Conservation (phyloP, 2,329 filamentous ascomycete genomes). For the Lizonia empirigonia region DNA sequence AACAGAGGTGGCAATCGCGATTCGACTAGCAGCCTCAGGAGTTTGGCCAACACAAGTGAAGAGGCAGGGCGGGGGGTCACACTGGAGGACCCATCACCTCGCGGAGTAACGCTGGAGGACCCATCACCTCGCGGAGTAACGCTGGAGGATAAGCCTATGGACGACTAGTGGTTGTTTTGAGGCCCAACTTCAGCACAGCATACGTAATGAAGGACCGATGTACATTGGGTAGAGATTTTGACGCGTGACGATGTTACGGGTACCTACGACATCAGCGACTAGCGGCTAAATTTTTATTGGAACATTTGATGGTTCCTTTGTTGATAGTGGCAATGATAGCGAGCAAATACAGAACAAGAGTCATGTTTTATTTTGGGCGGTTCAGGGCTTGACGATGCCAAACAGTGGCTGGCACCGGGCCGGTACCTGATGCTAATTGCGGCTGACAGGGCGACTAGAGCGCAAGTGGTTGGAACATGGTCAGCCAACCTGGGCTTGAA, state of each 20-base stretch:
- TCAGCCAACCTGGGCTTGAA: constrained; percentile 24
- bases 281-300: constrained; percentile 12
- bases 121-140: constrained; percentile 62
- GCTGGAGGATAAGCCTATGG: constrained; percentile 77
- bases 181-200: constrained; percentile 4
- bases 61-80: constrained; percentile 60
- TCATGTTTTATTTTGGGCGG: not conserved
- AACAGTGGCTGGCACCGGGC: constrained; percentile 14
- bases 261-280: constrained; percentile 19
- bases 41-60: constrained; percentile 46
- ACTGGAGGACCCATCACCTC: constrained; percentile 56
- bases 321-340: constrained; percentile 26
- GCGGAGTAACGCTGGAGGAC: constrained; percentile 67
- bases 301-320: constrained; percentile 22
- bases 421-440: constrained; percentile 31
- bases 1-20: constrained; percentile 42
- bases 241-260: constrained; percentile 16
- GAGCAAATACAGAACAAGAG: constrained; percentile 25
- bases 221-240: constrained; percentile 15
- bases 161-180: constrained; percentile 59
- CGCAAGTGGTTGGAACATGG: constrained; percentile 22
- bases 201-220: constrained; percentile 11
- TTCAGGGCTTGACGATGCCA: not conserved
- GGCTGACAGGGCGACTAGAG: constrained; percentile 22
- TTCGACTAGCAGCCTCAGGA: constrained; percentile 48